Evolutionary conservation across 352 stramenopile genomes (phyloP).

Genomic region (Phytopythium montanum): DNA sequence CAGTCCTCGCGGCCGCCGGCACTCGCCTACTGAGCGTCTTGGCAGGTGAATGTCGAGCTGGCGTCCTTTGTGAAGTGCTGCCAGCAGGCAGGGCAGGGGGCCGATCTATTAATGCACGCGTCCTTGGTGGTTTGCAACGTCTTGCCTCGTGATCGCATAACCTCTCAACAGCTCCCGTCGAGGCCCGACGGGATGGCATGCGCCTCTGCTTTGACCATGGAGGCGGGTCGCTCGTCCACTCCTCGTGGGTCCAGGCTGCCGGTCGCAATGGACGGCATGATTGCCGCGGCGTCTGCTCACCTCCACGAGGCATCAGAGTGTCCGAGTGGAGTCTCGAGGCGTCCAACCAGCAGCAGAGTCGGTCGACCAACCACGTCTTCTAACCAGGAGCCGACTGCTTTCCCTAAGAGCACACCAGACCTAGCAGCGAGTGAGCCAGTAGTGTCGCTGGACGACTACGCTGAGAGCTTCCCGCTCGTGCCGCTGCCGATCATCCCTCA

Average conservation of each 20-base stretch:
- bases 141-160: not conserved
- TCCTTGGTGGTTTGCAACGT: not conserved
- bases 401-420: not conserved
- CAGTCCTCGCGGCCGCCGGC: not conserved
- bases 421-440: no score
- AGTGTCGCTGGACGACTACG: conserved; percentile 31
- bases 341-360: not conserved
- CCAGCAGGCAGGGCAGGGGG: not conserved
- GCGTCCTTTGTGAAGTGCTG: not conserved
- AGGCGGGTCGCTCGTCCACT: not conserved
- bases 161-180: not conserved
- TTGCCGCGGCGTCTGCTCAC: conserved; percentile 4
- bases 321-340: not conserved
- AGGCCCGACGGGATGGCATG: not conserved
- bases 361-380: not conserved
- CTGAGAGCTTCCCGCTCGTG: conserved; percentile 68
- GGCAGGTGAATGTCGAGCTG: not conserved
- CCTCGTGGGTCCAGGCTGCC: not conserved
- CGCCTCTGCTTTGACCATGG: not conserved
- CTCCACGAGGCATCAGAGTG: not conserved
- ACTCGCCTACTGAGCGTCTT: not conserved
- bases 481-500: conserved; percentile 50
- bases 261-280: conserved; percentile 5
- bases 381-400: not conserved
- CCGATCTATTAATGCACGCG: not conserved